Conservation (phyloP, 2,329 filamentous ascomycete genomes). For the Cercospora brassicicola region DNA sequence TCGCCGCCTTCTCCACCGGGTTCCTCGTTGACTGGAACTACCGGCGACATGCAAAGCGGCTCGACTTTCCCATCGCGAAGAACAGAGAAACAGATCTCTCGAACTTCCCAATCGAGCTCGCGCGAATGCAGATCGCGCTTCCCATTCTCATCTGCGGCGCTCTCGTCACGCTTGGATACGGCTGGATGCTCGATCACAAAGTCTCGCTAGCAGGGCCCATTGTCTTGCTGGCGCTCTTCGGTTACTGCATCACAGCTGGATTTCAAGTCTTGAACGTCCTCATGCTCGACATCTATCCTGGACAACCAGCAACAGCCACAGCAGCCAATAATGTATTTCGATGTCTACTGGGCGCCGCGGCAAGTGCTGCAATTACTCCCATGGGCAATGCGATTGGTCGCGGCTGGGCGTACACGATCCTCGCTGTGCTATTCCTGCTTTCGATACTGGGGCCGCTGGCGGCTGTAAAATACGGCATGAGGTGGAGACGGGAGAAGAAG, state of each 20-base stretch:
- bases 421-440: conserved; percentile 34
- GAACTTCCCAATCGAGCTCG: conserved; percentile 48
- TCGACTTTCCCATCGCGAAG: conserved; percentile 39
- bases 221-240: conserved; percentile 34
- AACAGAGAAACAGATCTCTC: conserved; percentile 42
- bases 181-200: conserved; percentile 44
- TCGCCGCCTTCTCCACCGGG: conserved; percentile 44
- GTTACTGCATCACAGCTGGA: conserved; percentile 43
- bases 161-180: conserved; percentile 42
- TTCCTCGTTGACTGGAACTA: conserved; percentile 50
- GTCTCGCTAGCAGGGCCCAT: conserved; percentile 33
- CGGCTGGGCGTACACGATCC: conserved; percentile 39
- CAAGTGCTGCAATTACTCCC: conserved; percentile 43
- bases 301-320: conserved; percentile 44
- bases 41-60: conserved; percentile 37
- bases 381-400: conserved; percentile 43
- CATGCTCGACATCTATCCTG: conserved; percentile 49
- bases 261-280: conserved; percentile 51
- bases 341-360: conserved; percentile 48
- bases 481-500: conserved; percentile 34
- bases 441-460: conserved; percentile 24
- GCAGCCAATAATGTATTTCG: conserved; percentile 49
- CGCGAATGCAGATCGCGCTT: conserved; percentile 44
- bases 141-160: conserved; percentile 40
- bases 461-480: conserved; percentile 31